Evolutionary conservation across 768 basidiomycete genomes (phyloP), one percentile per base, ranked within the genome.

Genomic region (Lactifluus pinguis): DNA sequence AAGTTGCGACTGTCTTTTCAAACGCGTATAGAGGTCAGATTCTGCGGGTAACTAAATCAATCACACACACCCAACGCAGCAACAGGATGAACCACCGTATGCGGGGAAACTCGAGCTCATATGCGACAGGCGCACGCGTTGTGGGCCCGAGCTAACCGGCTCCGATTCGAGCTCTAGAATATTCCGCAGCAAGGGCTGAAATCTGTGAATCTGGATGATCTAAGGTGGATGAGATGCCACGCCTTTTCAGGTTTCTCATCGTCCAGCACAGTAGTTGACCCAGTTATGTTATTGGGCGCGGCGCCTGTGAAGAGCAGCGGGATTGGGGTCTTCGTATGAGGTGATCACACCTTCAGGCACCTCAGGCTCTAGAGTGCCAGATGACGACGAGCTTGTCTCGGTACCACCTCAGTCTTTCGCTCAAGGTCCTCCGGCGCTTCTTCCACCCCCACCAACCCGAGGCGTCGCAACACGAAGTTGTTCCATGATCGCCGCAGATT

Each of bases 71-170:
- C 6, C n/a, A 19, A 30, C 54, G 5, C 56, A 42, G 17, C 7
- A 11, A 19, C 17, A n/a, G 7, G 10, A 73, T 81, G 53, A 68
- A 92, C 91, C 25, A 25, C 34, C 89, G 83, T 10, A 95, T 98
- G 53, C 95, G 77, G 10, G 95, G 97, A 72, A 95, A 99, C 73
- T 98, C 95, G 36, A 98, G 77, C 71, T 98, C 93, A 69, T 99
- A 99, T 7, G 98, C 0, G 95, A 95, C 83, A 90, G 98, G 17
- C 78, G 79, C 42, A 25, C 25, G 25, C 25, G 25, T 25, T 25
- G 25, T 25, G 25, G 25, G 25, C 25, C 25, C 2, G 2, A 75
- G 57, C 86, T 87, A 21, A 81, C 82, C 19, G 98, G 76, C 69
- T 95, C 93, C 9, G 77, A 79, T 65, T 87, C 80, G 47, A 93